These are phyloP conservation scores for Penicillium nordicum DNA, from an alignment of 2,329 filamentous ascomycete genomes.

Conservation along the genomic window DNA sequence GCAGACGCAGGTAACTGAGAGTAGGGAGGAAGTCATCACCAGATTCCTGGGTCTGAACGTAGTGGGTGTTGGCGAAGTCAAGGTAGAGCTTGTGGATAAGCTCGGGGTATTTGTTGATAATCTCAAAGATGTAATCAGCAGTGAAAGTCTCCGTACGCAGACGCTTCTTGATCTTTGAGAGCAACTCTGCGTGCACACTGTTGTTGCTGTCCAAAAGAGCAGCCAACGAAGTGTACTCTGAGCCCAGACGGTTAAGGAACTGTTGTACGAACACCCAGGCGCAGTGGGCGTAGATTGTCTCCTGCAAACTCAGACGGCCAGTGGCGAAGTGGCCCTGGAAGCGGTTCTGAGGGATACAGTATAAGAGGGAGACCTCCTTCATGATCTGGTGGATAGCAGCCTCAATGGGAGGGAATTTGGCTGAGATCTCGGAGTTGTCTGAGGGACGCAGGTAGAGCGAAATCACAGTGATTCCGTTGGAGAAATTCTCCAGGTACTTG, in stretches of 20 bases:
- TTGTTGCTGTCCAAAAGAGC: slow-evolving; percentile 77
- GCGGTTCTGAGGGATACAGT: slow-evolving; percentile 97
- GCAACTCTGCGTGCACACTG: slow-evolving; percentile 77
- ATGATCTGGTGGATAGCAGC: slow-evolving; percentile 97
- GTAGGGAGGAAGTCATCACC: slow-evolving; percentile 68
- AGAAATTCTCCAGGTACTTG: slow-evolving; percentile 98
- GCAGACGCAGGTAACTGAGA: slow-evolving; percentile 63
- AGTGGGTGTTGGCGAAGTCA: slow-evolving; percentile 85
- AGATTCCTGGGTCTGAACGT: slow-evolving; percentile 60
- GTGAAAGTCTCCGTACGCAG: slow-evolving; percentile 96
- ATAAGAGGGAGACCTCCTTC: slow-evolving; percentile 94
- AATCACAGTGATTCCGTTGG: slow-evolving; percentile 96
- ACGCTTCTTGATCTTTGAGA: slow-evolving; percentile 92
- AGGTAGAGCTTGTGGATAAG: slow-evolving; percentile 86
- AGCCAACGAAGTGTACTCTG: slow-evolving; percentile 84
- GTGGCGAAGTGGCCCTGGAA: slow-evolving; percentile 86
- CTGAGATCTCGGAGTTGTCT: slow-evolving; percentile 53
- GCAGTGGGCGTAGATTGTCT: slow-evolving; percentile 95
- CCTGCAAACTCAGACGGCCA: slow-evolving; percentile 84
- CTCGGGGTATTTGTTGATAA: slow-evolving; percentile 85
- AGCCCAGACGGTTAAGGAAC: slow-evolving; percentile 90
- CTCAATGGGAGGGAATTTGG: slow-evolving; percentile 73
- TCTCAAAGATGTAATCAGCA: slow-evolving; percentile 95
- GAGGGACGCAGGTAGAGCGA: slow-evolving; percentile 86
- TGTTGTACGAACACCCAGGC: slow-evolving; percentile 98